These are phyloP conservation scores for Halophytophthora batemanensis DNA, from an alignment of 352 stramenopile species.

Conservation along the genomic window DNA sequence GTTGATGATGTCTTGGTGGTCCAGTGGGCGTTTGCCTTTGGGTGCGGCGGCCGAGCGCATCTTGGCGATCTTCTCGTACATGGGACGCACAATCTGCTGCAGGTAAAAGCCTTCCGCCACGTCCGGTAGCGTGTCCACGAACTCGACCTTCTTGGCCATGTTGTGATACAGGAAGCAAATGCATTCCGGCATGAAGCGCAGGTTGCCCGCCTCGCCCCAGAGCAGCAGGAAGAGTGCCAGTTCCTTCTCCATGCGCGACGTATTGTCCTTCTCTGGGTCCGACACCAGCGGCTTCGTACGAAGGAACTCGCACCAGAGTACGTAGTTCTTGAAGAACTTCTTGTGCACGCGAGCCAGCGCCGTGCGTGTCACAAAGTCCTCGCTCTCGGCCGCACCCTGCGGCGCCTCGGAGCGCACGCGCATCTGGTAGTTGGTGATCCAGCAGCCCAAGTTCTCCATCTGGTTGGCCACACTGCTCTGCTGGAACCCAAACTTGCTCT, in stretches of 20 bases:
- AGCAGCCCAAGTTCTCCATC: conserved; percentile 84
- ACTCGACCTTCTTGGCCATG: conserved; percentile 61
- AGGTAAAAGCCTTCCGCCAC: conserved; percentile 63
- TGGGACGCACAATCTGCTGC: conserved; percentile 58
- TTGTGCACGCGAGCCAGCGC: conserved; percentile 59
- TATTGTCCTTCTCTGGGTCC: conserved; percentile 33
- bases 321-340: conserved; percentile 91
- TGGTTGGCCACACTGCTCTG: conserved; percentile 70
- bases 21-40: conserved; percentile 40
- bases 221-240: conserved; percentile 78
- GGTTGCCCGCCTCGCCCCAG: conserved; percentile 82
- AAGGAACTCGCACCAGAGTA: conserved; percentile 94
- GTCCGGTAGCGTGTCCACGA: conserved; percentile 51
- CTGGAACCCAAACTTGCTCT: conserved; percentile 84
- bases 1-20: conserved; percentile 84
- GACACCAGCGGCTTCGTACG: conserved; percentile 82
- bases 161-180: conserved; percentile 88
- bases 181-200: conserved; percentile 89
- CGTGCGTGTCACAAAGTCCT: conserved; percentile 44
- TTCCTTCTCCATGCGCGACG: conserved; percentile 56
- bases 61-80: conserved; percentile 75
- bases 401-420: conserved; percentile 45
- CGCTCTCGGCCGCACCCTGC: conserved; percentile 24
- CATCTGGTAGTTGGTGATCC: conserved; percentile 84
- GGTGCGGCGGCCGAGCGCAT: conserved; percentile 56